Base-by-base conservation (phyloP, 768 basidiomycete genomes). In the Ramaria sp. region DNA sequence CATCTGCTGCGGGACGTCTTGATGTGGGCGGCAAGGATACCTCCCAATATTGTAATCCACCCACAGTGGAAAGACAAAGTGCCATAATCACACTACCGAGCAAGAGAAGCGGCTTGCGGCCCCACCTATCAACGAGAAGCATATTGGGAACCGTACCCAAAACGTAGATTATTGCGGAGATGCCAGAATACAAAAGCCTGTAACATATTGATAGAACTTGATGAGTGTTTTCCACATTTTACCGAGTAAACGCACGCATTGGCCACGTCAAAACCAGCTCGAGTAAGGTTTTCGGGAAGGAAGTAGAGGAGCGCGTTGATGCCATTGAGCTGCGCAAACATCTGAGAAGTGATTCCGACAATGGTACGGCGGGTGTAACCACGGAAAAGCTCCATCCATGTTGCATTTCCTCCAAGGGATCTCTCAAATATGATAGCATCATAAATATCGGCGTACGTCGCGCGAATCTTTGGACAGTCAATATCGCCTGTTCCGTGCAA, bases 291-390 rank as follows among this genome's bases (percentile, higher is more conserved):
- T 27, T 56, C 54, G 17, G 54, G 54, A 24, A 56, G 13, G 27
- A 56, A 56, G 45, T 53, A 56, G 22, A 56, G 54, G 54, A 53
- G 42, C 33, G 50, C 50, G 24, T 56, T 79, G 66, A 80, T 78
- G 20, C 78, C 78, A 62, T 80, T 79, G 65, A 77, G 75, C 59
- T 79, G 78, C 1, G 76, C 76, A 54, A 79, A 78, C 54, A 56
- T 50, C 22, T 56, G 50, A 19, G 42, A 27, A 20, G 54, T 56
- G 13, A 58, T 30, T 10, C 52, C 56, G 50, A 58, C 37, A 17
- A 58, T 39, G 11, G 57, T 58, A 30, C 53, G 51, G 20, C 57
- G 51, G n/a, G 17, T 31, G 31, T 54, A 58, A 12, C 22, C 13
- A 13, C 19, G 31, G 34, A 58, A 58, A 10, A 58, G 42, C 34